Evolutionary conservation across 441 rosid species (phyloP).

Genomic region (Syzygium malaccense): DNA sequence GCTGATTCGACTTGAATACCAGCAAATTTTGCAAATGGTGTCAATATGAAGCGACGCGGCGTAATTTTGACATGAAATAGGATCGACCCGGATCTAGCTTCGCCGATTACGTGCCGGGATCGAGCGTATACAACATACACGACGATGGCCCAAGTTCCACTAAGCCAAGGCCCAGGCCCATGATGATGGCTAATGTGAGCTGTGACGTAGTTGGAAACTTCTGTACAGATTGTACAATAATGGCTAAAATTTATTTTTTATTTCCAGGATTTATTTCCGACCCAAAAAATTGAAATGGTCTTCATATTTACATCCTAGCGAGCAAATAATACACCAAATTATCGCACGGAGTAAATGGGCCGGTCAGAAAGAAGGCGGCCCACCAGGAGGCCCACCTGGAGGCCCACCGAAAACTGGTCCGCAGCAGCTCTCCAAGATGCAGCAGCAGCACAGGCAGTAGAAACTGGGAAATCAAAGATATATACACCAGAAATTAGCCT

Average conservation of each 20-base stretch:
- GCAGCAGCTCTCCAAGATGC: slow-evolving; percentile 4
- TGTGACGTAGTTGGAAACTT: too few species aligned
- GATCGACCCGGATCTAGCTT: not conserved
- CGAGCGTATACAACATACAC: too few species aligned
- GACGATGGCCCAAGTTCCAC: not conserved
- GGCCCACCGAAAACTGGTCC: not conserved
- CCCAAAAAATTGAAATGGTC: not conserved
- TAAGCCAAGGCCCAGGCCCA: not conserved
- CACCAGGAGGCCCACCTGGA: not conserved
- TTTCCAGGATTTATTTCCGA: not conserved
- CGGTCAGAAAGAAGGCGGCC: not conserved
- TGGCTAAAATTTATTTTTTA: not conserved
- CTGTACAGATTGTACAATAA: not conserved
- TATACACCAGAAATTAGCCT: not conserved
- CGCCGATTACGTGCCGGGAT: not conserved
- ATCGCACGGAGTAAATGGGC: not conserved
- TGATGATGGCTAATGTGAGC: not conserved
- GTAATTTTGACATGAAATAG: not conserved
- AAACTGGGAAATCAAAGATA: not conserved
- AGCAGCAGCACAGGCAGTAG: slow-evolving; percentile 2
- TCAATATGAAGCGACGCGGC: too few species aligned
- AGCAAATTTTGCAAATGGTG: too few species aligned
- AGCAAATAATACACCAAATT: not conserved
- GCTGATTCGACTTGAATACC: too few species aligned
- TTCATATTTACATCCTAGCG: not conserved